Base-by-base conservation (phyloP, 345 rosid species). In the Cochlearia excelsa region DNA sequence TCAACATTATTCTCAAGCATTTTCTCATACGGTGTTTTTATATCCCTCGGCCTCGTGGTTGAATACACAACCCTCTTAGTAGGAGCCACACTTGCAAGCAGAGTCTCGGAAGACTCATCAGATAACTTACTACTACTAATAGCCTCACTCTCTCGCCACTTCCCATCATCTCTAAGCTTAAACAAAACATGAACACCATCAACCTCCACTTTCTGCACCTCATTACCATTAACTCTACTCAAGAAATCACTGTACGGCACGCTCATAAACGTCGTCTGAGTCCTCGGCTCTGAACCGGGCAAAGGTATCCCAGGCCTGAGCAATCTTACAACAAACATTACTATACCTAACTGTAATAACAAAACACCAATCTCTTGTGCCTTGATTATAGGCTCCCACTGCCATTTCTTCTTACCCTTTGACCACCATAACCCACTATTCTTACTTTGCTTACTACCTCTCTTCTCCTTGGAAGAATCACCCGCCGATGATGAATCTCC, bases 161-260 rank as follows among this genome's bases (percentile, higher is more conserved):
- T 57, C 1, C 63, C 85, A 47, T 80, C 92, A 48, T 68, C 71
- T 74, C 78, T 89, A 66, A 93, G 54, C 74, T 93, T 93, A 57
- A 89, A 93, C 85, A 80, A 81, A 65, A 90, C 67, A 50, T 82
- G 87, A 37, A 87, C 90, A 0, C 96, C 97, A 73, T 89, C 94
- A 0, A 89, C 91, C 69, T 87, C 97, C 52, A 85, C 99, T 61
- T 89, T 89, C 68, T 79, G 80, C 75, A 93, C 95, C 68, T 78
- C 82, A 59, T 89, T 79, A 46, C 61, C 54, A 26, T 54, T 85
- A 47, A 89, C 84, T 71, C 80, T 90, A 64, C 83, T 79, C 67
- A 93, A 75, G 48, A 93, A 93, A 2, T 85, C 96, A 51, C 97
- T 89, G 61, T 89, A 93, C 4, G 99, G 97, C 1, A 93, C 97